A percentile compares a stretch with the other conserved stretches of the same genome.
phyloP scores from a whole-genome alignment of 257 asterid species.

The Parsonsia alboflavescens region DNA sequence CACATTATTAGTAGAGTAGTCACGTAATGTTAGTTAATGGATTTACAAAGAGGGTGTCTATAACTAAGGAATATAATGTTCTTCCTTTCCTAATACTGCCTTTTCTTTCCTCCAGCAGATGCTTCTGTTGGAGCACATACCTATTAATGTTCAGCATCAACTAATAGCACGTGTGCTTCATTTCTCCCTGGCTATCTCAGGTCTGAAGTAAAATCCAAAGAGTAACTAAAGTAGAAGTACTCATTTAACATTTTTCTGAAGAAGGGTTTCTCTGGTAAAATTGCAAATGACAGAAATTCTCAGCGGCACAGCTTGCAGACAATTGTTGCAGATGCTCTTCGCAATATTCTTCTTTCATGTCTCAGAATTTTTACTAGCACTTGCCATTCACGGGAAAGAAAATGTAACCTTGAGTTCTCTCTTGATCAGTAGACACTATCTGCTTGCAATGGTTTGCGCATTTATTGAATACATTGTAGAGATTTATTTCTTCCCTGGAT shows the following conservation, averaged over 20 bases:
- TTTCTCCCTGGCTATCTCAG: conserved; percentile 41
- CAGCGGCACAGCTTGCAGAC: conserved; percentile 58
- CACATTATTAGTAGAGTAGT: neutral
- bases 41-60: neutral
- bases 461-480: conserved; percentile 66
- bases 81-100: neutral
- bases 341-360: conserved; percentile 66
- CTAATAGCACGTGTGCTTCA: conserved; percentile 28
- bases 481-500: conserved; percentile 53
- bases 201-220: conserved; percentile 30
- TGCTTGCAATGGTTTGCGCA: conserved; percentile 64
- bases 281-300: conserved; percentile 56
- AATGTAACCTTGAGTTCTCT: conserved; percentile 63
- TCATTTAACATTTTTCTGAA: conserved; percentile 20
- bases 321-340: conserved; percentile 53
- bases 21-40: neutral
- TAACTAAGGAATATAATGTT: neutral
- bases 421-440: conserved; percentile 61
- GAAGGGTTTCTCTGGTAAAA: conserved; percentile 21
- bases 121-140: neutral
- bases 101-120: neutral
- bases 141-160: conserved; percentile 7
- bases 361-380: conserved; percentile 67
- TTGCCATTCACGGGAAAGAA: conserved; percentile 59
- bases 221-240: neutral